These are phyloP conservation scores for Vachellia collinsii DNA, from an alignment of 306 rosid species.

Conservation along the genomic window DNA sequence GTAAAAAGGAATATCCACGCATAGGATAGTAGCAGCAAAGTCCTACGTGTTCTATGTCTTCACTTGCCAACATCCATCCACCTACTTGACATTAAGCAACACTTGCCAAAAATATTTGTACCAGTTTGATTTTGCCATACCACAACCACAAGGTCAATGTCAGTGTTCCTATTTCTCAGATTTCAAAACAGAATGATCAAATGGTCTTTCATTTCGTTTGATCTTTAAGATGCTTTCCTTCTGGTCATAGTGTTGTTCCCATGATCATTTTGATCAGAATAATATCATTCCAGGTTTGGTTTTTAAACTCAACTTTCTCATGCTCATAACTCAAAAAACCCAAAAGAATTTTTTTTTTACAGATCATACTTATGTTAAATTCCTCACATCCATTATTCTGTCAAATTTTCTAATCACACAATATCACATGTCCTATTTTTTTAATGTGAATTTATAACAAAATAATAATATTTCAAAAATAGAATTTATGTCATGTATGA, in stretches of 20 bases:
- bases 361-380: no score
- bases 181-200: neutral
- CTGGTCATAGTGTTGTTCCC: neutral
- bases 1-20: no score
- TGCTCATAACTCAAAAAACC: conserved; percentile 12
- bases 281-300: neutral
- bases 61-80: no score
- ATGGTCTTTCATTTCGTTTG: neutral
- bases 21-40: no score
- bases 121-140: neutral
- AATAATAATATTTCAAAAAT: no score
- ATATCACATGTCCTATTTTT: no score
- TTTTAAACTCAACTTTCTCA: conserved; percentile 18
- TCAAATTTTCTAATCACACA: no score
- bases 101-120: neutral
- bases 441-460: no score
- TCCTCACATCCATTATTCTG: no score
- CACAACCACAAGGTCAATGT: neutral
- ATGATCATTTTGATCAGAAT: neutral
- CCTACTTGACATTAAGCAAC: neutral
- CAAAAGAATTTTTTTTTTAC: neutral
- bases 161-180: neutral
- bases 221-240: neutral
- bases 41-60: no score
- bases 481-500: no score